These are phyloP conservation scores for Talaromyces liani DNA, from an alignment of 495 filamentous ascomycete species.

Conservation along the genomic window DNA sequence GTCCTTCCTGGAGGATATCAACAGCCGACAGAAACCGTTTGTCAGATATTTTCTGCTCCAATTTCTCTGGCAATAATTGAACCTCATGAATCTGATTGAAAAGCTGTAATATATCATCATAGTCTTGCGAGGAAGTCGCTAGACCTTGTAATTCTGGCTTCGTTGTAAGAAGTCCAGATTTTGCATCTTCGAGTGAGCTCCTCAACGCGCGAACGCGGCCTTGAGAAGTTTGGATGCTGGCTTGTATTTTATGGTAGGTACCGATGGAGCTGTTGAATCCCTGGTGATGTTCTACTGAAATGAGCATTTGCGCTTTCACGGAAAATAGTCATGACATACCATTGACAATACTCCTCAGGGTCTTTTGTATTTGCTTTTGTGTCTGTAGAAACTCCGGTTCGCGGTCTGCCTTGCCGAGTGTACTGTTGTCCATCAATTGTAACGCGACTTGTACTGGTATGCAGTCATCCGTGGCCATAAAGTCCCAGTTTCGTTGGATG, in stretches of 20 bases:
- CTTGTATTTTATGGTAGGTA: conserved; percentile 96
- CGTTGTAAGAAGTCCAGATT: conserved; percentile 71
- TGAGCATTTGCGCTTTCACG: neutral
- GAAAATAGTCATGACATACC: conserved; percentile 30
- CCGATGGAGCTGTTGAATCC: conserved; percentile 99
- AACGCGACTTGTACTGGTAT: conserved; percentile 88
- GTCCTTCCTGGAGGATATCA: conserved; percentile 79
- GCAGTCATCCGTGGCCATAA: conserved; percentile 81
- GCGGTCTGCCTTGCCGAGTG: conserved; percentile 80
- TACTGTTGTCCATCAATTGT: conserved; percentile 88
- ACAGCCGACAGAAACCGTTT: conserved; percentile 93
- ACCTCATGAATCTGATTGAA: conserved; percentile 82
- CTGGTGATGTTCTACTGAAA: conserved; percentile 76
- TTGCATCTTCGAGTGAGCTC: conserved; percentile 74
- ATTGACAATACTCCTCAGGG: conserved; percentile 92
- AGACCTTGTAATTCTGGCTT: conserved; percentile 88
- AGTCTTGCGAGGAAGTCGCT: conserved; percentile 77
- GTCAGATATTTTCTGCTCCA: conserved; percentile 90
- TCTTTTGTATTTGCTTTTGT: conserved; percentile 77
- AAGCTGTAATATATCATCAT: conserved; percentile 83
- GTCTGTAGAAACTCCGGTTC: conserved; percentile 75
- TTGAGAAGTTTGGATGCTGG: conserved; percentile 85
- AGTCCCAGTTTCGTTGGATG: conserved; percentile 83
- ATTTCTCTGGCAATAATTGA: conserved; percentile 80
- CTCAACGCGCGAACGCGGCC: conserved; percentile 73